Conservation (phyloP, 2,329 filamentous ascomycete species). For the Fusarium heterosporum region DNA sequence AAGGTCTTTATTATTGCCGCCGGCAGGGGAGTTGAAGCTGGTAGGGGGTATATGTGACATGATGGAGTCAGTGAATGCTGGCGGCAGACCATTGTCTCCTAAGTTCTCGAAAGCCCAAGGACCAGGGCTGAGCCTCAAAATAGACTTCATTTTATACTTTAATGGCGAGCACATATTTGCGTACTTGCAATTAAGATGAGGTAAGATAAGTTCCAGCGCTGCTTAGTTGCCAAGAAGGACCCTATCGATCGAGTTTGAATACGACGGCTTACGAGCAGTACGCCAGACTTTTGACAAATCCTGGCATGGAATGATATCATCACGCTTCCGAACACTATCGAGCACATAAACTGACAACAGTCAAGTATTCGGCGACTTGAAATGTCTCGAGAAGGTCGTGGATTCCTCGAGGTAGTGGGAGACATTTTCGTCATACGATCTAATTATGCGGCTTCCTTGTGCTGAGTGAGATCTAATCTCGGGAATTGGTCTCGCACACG, state of each 20-base stretch:
- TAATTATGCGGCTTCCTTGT: conserved; percentile 2
- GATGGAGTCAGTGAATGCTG: conserved; percentile 25
- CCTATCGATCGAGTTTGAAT: background rate
- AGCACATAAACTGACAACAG: background rate
- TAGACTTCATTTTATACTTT: background rate
- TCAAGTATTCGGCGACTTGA: background rate
- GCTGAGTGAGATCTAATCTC: conserved; percentile 29
- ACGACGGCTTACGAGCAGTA: background rate
- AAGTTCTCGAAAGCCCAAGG: background rate
- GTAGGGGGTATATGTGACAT: conserved; percentile 26
- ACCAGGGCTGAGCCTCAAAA: background rate
- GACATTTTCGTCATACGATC: conserved; percentile 1
- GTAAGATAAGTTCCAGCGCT: background rate
- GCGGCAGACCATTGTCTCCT: conserved; percentile 25
- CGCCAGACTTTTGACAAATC: background rate
- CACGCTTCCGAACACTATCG: background rate
- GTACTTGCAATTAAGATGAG: background rate
- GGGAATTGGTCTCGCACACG: conserved; percentile 14
- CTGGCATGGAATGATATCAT: background rate
- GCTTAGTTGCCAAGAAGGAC: background rate
- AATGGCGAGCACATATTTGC: background rate
- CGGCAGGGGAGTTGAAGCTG: conserved; percentile 13
- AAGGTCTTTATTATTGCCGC: conserved; percentile 38
- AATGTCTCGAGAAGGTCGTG: background rate
- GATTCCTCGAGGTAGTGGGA: background rate